Evolutionary conservation across 495 filamentous ascomycete genomes (phyloP).

Genomic region (Aspergillus biplanus): DNA sequence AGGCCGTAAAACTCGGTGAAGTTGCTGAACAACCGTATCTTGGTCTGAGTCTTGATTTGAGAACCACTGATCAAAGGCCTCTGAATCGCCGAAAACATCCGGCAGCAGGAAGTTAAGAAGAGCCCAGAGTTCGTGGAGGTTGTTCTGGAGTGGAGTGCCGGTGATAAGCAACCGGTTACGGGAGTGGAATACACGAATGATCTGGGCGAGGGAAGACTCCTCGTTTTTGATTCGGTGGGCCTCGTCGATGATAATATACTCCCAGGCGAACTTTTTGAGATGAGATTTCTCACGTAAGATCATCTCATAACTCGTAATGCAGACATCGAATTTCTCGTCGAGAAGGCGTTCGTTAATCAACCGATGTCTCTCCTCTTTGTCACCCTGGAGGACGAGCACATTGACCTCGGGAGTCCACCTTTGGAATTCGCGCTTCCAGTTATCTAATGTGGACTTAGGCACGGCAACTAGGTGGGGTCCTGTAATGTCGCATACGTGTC

Average conservation of each 20-base stretch:
- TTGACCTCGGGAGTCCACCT: conserved; percentile 96
- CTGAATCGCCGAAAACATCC: conserved; percentile 95
- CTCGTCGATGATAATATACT: conserved; percentile 99
- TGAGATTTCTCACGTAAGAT: conserved; percentile 93
- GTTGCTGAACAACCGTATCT: conserved; percentile 94
- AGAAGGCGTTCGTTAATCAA: conserved; percentile 90
- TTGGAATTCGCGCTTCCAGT: conserved; percentile 94
- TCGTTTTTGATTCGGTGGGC: conserved; percentile 99
- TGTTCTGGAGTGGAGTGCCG: conserved; percentile 97
- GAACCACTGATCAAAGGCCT: conserved; percentile 99
- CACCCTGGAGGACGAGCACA: conserved; percentile 91
- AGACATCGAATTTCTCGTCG: conserved; percentile 91
- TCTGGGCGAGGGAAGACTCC: conserved; percentile 94
- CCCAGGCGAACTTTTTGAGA: conserved; percentile 97
- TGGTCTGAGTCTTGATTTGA: conserved; percentile 85
- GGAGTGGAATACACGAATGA: conserved; percentile 96
- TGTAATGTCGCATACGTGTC: conserved; percentile 82
- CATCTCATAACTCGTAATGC: conserved; percentile 97
- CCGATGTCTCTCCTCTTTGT: conserved; percentile 87
- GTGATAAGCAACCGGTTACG: conserved; percentile 95
- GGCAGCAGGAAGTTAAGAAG: conserved; percentile 95
- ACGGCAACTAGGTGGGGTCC: conserved; percentile 95
- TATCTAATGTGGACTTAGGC: conserved; percentile 97
- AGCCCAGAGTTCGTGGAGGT: conserved; percentile 99
- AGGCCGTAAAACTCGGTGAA: conserved; percentile 90